Evolutionary conservation across 202 grass and related monocot genomes (phyloP), one percentile per base, ranked within the genome.

Genomic region (Schoenoplectus triqueter): DNA sequence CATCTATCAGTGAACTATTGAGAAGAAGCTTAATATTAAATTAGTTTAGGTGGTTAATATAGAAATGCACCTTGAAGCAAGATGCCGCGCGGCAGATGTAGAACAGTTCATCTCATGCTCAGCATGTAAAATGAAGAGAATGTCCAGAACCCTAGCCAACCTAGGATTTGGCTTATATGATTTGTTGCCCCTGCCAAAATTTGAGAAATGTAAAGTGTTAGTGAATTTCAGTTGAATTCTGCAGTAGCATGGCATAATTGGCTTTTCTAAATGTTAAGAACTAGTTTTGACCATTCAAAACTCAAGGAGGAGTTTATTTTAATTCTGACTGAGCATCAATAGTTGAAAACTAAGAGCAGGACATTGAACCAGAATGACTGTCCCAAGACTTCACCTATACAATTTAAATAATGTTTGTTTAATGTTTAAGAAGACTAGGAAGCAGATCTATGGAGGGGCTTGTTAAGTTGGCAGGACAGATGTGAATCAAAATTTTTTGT

Each of bases 81-180:
- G 91, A 87, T 98, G 95, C 64, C 95, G 91, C 84, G 89, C 95
- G 71, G 91, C 93, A 92, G 95, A 89, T 31, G 93, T 94, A 69
- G 95, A 98, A 82, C 93, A 98, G 81, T 98, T 98, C 95, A 95
- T 98, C 89, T 98, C 96, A 80, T 98, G 96, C 84, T 98, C 96
- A 15, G 96, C 96, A 89, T 98, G 96, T n/a, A 98, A 90, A 87
- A 98, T 95, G 71, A 98, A 95, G 64, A 98, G 93, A 70, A 98
- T 85, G 64, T 98, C 93, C 81, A 98, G 84, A 82, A 82, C 92
- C 83, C 92, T 84, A 68, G 91, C 85, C 85, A 98, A 93, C 85
- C 87, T 86, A 81, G 91, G 87, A 54, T 98, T 98, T 84, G 92
- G 92, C 76, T 86, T 89, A 64, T 98, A 98, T 63, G 90, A 67